Base-by-base conservation (phyloP, 176 grass and related monocot species). In the Bonia amplexicaulis region DNA sequence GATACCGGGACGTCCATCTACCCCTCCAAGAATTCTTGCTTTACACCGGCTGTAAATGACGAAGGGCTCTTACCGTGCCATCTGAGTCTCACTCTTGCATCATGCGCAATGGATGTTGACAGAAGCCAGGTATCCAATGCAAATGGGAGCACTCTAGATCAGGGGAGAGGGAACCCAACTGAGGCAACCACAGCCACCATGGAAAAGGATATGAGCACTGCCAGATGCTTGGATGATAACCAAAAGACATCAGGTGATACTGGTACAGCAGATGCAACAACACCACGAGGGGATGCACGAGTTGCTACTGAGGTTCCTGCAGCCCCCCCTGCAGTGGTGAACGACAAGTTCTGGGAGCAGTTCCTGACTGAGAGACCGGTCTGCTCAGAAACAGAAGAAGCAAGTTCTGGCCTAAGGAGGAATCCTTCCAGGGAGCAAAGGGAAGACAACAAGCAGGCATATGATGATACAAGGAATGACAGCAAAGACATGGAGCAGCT, bases 341-440 rank as follows among this genome's bases (percentile, higher is more conserved):
- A 96, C 60, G 96, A 99, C 86, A 84, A 91, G 83, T 99, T 99
- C 84, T 99, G 96, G 96, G 96, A 96, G 87, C 96, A 96, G 78
- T 99, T 99, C 69, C 84, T 96, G 52, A 96, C 90, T 0, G 95
- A 97, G 82, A 95, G 92, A 58, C 92, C 95, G 0, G 95, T 87
- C 15, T 92, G 85, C 25, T 87, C 72, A 7, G 92, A 92, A 9
- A 83, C 31, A 1, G 91, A 98, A 85, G 96, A 96, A 52, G 84
- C 91, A 71, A 91, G 84, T 70, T 94, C 88, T 69, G 82, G 84
- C 53, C 71, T 65, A 27, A 88, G 84, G 84, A 71, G 74, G 57
- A 85, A 94, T 64, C 79, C 75, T 74, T 75, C 72, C 29, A 46
- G 73, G 64, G 84, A 91, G 44, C 86, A 82, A 44, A 44, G 23